Conservation (phyloP, 1,284 basidiomycete species). For the Sutorius eximius region DNA sequence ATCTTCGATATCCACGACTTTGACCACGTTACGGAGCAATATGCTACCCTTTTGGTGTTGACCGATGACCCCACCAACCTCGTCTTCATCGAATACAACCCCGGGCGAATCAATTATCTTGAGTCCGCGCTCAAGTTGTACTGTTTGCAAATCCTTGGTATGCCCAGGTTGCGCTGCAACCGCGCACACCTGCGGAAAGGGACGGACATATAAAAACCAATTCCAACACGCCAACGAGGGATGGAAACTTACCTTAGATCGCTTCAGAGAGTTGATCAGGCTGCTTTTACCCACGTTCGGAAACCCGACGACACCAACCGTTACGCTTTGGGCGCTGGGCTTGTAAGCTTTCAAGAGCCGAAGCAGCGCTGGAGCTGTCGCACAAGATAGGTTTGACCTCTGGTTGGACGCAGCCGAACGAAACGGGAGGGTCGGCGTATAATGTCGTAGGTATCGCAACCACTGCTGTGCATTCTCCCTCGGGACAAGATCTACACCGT, state of each 20-base stretch:
- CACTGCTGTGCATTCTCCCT: conserved; percentile 87
- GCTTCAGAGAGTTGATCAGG: conserved; percentile 92
- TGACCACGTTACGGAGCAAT: conserved; percentile 89
- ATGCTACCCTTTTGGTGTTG: conserved; percentile 64
- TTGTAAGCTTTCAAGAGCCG: conserved; percentile 92
- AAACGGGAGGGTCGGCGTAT: conserved; percentile 93
- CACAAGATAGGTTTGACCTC: conserved; percentile 74
- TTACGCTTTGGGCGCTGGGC: conserved; percentile 69
- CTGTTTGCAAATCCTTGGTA: conserved; percentile 91
- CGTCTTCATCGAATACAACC: conserved; percentile 85
- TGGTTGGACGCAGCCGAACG: conserved; percentile 83
- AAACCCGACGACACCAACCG: conserved; percentile 93
- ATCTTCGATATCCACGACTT: conserved; percentile 90
- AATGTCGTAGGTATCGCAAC: conserved; percentile 88
- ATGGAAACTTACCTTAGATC: conserved; percentile 65
- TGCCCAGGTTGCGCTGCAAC: conserved; percentile 96
- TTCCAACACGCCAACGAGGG: conserved; percentile 17
- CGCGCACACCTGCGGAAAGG: conserved; percentile 64
- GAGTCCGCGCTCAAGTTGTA: conserved; percentile 91
- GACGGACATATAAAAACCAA: conserved; percentile 38
- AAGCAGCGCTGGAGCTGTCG: conserved; percentile 79
- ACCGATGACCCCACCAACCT: conserved; percentile 48
- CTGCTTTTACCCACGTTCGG: conserved; percentile 98
- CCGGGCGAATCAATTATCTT: conserved; percentile 95
- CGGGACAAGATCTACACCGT: conserved; percentile 79